phyloP scores from a whole-genome alignment of 768 basidiomycete genomes.

The Pluteus cervinus region DNA sequence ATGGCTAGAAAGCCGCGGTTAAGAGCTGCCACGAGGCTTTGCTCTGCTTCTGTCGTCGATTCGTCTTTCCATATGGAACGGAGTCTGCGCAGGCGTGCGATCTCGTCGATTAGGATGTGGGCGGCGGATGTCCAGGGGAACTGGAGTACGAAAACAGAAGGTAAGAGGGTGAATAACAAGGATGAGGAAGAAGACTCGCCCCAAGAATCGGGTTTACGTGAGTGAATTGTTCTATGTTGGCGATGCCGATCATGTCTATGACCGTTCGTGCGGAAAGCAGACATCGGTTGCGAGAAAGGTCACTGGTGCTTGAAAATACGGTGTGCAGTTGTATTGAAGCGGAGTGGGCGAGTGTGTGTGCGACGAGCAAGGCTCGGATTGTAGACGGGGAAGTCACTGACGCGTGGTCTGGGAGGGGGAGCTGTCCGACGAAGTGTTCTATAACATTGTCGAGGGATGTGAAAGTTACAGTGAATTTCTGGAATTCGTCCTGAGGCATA shows the following conservation, averaged over 20 bases:
- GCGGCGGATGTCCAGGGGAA: conserved; percentile 5
- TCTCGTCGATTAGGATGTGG: conserved; percentile 5
- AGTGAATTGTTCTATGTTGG: conserved; percentile 2
- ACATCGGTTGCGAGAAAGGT: background rate
- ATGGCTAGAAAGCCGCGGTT: no score
- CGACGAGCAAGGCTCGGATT: conserved; percentile 1
- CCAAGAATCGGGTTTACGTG: conserved; percentile 5
- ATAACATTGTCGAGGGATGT: background rate
- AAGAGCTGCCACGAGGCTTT: no score
- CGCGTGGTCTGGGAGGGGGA: background rate
- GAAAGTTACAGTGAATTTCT: conserved; percentile 2
- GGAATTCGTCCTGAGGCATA: conserved; percentile 6
- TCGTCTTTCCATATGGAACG: background rate
- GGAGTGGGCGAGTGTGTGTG: conserved; percentile 1
- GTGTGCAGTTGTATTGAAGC: conserved; percentile 6
- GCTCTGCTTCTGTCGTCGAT: background rate
- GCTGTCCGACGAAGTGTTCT: conserved; percentile 3
- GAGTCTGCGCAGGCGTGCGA: conserved; percentile 4
- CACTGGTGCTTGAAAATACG: conserved; percentile 1
- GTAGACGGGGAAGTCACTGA: background rate
- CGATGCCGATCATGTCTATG: conserved; percentile 4
- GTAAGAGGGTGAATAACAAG: background rate
- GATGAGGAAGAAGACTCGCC: background rate
- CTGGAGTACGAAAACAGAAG: background rate
- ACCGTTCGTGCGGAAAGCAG: conserved; percentile 1